These are phyloP conservation scores for Debaryomyces nepalensis DNA, from an alignment of 1,139 yeast genomes.

Conservation along the genomic window DNA sequence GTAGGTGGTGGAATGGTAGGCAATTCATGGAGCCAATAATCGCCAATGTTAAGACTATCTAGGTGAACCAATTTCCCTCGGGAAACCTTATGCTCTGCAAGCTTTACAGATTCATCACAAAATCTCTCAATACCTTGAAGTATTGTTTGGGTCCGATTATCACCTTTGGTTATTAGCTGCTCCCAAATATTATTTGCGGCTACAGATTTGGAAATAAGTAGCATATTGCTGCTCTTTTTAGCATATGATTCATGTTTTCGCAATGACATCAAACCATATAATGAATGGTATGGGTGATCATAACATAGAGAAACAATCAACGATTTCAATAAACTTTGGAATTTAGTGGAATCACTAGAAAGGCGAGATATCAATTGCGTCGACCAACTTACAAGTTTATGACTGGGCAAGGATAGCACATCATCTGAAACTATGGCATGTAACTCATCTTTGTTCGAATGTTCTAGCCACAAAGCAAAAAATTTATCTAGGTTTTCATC, in stretches of 20 bases:
- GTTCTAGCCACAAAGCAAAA: conserved; percentile 85
- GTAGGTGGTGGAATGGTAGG: conserved; percentile 77
- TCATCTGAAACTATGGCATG: conserved; percentile 37
- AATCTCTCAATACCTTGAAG: conserved; percentile 51
- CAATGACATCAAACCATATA: conserved; percentile 69
- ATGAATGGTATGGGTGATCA: conserved; percentile 77
- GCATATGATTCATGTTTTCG: conserved; percentile 46
- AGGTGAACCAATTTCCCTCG: conserved; percentile 41
- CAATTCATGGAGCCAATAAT: conserved; percentile 59
- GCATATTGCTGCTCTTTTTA: conserved; percentile 32
- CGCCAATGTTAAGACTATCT: conserved; percentile 45
- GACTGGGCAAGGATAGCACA: conserved; percentile 52
- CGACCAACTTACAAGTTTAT: conserved; percentile 76
- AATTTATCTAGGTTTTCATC: conserved; percentile 74
- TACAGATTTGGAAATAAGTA: conserved; percentile 49
- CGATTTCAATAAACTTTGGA: conserved; percentile 58
- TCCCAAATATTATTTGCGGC: conserved; percentile 58
- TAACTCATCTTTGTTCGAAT: conserved; percentile 46
- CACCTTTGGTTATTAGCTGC: conserved; percentile 18
- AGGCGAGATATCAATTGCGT: conserved; percentile 82
- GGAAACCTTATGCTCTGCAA: conserved; percentile 55
- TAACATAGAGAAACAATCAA: conserved; percentile 56
- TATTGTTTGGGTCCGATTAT: conserved; percentile 12
- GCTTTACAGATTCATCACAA: conserved; percentile 52
- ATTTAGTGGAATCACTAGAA: conserved; percentile 48